Evolutionary conservation across 352 stramenopile species (phyloP).

Genomic region (Globisporangium paroecandrum): DNA sequence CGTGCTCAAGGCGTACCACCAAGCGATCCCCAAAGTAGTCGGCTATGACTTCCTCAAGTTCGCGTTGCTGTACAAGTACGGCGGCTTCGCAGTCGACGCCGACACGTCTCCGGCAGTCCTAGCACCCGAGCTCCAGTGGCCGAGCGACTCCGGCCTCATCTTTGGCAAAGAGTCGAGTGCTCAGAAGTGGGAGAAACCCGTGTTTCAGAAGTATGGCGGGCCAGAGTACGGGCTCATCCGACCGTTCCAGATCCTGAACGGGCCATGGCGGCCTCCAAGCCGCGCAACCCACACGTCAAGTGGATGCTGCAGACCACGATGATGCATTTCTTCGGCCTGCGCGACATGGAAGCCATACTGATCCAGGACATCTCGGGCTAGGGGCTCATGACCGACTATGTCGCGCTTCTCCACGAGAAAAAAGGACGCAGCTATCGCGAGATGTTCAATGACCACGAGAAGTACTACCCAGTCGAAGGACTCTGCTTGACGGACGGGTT

Average conservation of each 20-base stretch:
- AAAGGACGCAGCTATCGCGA: constrained; percentile 7
- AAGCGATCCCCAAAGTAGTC: constrained; percentile 8
- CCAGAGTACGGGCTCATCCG: constrained; percentile 11
- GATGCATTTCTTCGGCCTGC: constrained; percentile 18
- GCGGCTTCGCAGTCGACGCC: constrained; percentile 13
- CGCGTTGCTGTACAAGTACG: constrained; percentile 21
- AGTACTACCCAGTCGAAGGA: constrained; percentile 8
- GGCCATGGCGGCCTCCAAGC: constrained; percentile 13
- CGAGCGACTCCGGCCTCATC: constrained; percentile 13
- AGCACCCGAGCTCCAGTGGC: constrained; percentile 4
- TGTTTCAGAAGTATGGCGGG: constrained; percentile 1
- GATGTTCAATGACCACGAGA: not conserved
- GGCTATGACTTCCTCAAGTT: constrained; percentile 24
- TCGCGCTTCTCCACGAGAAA: constrained; percentile 19
- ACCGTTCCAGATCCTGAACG: constrained; percentile 23
- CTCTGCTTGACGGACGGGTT: constrained; percentile 7
- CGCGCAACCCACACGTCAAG: constrained; percentile 19
- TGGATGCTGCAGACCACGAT: constrained; percentile 8
- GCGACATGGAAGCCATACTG: constrained; percentile 8
- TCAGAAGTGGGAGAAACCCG: not conserved
- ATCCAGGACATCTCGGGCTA: constrained; percentile 21
- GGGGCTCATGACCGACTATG: constrained; percentile 21
- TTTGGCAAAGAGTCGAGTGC: constrained; percentile 15
- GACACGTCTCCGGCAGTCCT: constrained; percentile 13
- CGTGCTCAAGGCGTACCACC: constrained; percentile 5